These are phyloP conservation scores for Penicillium maclennaniae DNA, from an alignment of 495 filamentous ascomycete species.

Conservation along the genomic window DNA sequence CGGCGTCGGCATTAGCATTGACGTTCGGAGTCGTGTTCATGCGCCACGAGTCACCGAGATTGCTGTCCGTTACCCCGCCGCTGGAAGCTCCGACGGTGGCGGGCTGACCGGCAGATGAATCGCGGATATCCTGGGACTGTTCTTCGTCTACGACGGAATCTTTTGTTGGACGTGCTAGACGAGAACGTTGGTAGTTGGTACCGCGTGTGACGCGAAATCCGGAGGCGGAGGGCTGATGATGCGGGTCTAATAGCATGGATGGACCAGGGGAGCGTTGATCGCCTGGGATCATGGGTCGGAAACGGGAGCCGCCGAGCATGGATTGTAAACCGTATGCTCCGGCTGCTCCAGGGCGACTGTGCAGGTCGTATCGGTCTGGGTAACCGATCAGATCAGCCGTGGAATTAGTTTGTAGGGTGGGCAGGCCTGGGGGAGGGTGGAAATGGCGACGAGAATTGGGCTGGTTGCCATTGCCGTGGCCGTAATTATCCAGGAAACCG, in stretches of 20 bases:
- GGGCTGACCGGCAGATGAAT: conserved; percentile 22
- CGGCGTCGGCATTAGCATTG: conserved; percentile 43
- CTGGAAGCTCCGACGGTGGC: conserved; percentile 28
- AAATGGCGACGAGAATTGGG: conserved; percentile 51
- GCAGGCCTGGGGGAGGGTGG: conserved; percentile 76
- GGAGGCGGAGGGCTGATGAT: conserved; percentile 71
- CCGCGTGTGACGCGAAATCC: conserved; percentile 43
- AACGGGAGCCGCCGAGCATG: conserved; percentile 25
- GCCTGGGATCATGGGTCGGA: conserved; percentile 24
- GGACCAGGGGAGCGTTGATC: conserved; percentile 41
- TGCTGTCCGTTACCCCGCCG: conserved; percentile 50
- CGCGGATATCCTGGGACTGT: conserved; percentile 21
- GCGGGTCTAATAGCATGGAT: conserved; percentile 79
- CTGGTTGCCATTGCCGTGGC: conserved; percentile 58
- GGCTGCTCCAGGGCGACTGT: conserved; percentile 28
- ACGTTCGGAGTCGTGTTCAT: conserved; percentile 49
- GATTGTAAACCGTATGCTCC: conserved; percentile 29
- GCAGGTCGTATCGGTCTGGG: conserved; percentile 48
- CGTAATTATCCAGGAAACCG: conserved; percentile 89
- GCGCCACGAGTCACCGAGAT: conserved; percentile 62
- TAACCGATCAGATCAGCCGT: conserved; percentile 44
- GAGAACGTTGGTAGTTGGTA: conserved; percentile 51
- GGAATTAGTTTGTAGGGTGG: conserved; percentile 62
- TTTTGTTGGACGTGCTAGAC: conserved; percentile 30
- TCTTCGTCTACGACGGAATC: conserved; percentile 46